A percentile compares a stretch with the other conserved stretches of the same genome.
Conservation (phyloP, 805 yeast species). For the Nakazawaea molendinolei region DNA sequence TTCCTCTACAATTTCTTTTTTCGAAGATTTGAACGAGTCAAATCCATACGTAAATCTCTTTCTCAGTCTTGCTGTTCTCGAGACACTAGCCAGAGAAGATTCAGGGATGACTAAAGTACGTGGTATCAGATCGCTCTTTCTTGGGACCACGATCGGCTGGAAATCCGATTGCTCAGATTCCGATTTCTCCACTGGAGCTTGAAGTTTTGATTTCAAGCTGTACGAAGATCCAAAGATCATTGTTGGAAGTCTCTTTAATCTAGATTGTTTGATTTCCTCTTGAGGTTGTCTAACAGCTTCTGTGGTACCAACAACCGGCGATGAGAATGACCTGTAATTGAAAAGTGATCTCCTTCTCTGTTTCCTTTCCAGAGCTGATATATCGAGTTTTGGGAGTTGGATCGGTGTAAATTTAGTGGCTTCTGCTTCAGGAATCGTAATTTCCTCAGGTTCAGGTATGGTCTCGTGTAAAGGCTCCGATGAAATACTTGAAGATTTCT, state of each 20-base stretch:
- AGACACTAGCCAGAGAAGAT: too few species aligned
- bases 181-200: neutral
- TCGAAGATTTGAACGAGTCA: neutral
- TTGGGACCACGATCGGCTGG: neutral
- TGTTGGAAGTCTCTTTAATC: slow-evolving; percentile 6
- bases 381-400: slow-evolving; percentile 1
- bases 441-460: slow-evolving; percentile 10
- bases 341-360: slow-evolving; percentile 20
- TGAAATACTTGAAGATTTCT: slow-evolving; percentile 6
- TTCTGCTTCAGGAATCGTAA: slow-evolving; percentile 14
- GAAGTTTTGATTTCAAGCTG: neutral
- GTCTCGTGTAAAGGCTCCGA: slow-evolving; percentile 1
- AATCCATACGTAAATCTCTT: slow-evolving; percentile 6
- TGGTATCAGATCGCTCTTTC: too few species aligned
- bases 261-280: neutral
- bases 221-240: slow-evolving; percentile 6
- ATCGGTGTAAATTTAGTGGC: neutral
- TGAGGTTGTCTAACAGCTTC: neutral
- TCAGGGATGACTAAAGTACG: too few species aligned
- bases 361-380: too few species aligned
- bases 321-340: slow-evolving; percentile 22
- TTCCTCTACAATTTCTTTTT: too few species aligned
- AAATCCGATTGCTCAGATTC: neutral
- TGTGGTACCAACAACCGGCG: neutral
- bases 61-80: too few species aligned